Evolutionary conservation across 179 eudicot species (phyloP).

Genomic region (Beta corolliflora): DNA sequence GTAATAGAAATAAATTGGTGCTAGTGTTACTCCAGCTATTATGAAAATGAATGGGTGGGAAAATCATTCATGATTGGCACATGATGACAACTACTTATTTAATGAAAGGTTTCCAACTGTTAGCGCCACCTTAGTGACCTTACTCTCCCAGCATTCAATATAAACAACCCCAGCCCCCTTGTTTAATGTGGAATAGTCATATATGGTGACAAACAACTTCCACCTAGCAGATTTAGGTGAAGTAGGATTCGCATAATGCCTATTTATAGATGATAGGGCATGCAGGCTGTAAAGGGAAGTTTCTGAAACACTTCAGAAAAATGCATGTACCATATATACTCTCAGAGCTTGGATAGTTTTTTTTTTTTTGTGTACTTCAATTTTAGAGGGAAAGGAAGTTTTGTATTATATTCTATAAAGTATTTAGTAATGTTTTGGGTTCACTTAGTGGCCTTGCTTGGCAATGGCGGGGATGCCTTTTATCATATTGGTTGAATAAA

Average conservation of each 20-base stretch:
- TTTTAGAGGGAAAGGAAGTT: neutral
- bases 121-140: slow-evolving; percentile 15
- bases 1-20: neutral
- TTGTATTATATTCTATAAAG: too few species aligned
- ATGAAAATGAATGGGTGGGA: neutral
- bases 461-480: too few species aligned
- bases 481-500: too few species aligned
- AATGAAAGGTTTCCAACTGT: slow-evolving; percentile 22
- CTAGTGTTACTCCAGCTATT: neutral
- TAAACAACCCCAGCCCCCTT: slow-evolving; percentile 4
- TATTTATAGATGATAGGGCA: neutral
- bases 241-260: neutral
- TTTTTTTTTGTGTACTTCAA: neutral
- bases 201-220: neutral
- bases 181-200: neutral
- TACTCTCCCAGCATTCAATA: slow-evolving; percentile 26
- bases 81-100: slow-evolving; percentile 20
- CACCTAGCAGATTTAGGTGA: slow-evolving; percentile 2
- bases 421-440: too few species aligned
- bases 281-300: slow-evolving; percentile 11
- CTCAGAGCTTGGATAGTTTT: too few species aligned
- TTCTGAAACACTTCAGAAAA: neutral
- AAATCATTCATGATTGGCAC: slow-evolving; percentile 14
- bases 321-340: neutral
- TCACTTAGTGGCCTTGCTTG: too few species aligned